Conservation (phyloP, 2,329 filamentous ascomycete genomes). For the Ceratocystis cacaofunesta region DNA sequence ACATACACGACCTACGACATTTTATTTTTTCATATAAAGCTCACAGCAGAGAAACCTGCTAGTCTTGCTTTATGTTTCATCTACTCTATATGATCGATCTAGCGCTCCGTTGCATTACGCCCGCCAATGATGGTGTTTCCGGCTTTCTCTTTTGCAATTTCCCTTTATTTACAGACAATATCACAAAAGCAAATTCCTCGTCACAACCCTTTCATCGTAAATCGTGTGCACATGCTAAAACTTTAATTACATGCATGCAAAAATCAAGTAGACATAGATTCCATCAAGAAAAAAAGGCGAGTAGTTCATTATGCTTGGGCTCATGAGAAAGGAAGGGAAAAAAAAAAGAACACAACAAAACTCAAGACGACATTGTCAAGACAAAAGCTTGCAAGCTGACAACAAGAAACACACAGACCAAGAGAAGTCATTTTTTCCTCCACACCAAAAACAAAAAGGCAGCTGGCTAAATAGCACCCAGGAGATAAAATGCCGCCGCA, state of each 20-base stretch:
- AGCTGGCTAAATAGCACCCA: neutral
- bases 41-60: too few relatives aligned
- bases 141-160: too few relatives aligned
- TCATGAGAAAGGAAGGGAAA: neutral
- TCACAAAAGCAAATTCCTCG: too few relatives aligned
- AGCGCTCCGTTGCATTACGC: too few relatives aligned
- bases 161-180: too few relatives aligned
- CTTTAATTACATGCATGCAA: neutral
- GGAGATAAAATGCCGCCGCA: neutral
- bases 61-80: too few relatives aligned
- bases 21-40: too few relatives aligned
- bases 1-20: too few relatives aligned
- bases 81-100: too few relatives aligned
- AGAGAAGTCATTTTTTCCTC: neutral
- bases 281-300: neutral
- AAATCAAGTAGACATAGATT: neutral
- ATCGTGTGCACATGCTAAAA: neutral
- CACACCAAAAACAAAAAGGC: neutral
- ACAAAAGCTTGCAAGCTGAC: neutral
- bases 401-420: neutral
- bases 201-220: too few relatives aligned
- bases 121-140: too few relatives aligned
- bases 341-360: neutral
- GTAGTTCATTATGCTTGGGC: constrained; percentile 12
- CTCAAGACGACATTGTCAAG: too few relatives aligned